Conservation (phyloP, 106 monocot genomes). For the Dendrobium officinale region DNA sequence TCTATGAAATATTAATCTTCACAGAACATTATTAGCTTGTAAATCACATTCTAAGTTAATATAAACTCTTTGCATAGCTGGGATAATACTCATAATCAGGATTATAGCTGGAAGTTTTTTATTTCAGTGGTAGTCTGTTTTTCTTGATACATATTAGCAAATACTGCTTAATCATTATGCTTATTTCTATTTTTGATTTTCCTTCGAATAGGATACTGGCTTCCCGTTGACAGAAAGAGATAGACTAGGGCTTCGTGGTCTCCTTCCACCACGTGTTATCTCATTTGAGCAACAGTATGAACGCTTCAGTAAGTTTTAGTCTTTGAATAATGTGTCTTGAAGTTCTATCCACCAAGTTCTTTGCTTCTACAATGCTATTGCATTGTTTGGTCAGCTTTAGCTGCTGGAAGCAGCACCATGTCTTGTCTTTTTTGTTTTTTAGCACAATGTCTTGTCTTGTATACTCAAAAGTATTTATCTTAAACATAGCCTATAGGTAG, state of each 20-base stretch:
- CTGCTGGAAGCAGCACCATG: neutral
- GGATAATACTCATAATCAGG: neutral
- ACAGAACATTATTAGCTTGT: neutral
- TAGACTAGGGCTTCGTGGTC: constrained; percentile 86
- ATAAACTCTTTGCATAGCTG: neutral
- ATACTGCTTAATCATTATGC: neutral
- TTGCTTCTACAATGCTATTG: neutral
- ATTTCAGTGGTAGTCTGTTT: neutral
- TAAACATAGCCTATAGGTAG: neutral
- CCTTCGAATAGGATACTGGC: constrained; percentile 67
- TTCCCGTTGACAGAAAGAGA: constrained; percentile 99
- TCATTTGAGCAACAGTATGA: constrained; percentile 97
- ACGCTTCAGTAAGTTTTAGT: constrained; percentile 75
- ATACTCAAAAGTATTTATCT: neutral
- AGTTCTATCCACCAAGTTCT: neutral
- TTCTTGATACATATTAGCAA: neutral
- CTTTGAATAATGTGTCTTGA: neutral
- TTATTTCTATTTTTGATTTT: constrained; percentile 3
- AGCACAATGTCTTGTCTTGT: neutral
- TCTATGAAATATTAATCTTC: neutral
- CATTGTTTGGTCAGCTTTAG: neutral
- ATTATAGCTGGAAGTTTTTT: neutral
- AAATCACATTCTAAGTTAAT: neutral
- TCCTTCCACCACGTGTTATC: constrained; percentile 94
- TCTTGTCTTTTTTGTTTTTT: neutral